Conservation (phyloP, 148 eudicot species). For the Polygonum aviculare region DNA sequence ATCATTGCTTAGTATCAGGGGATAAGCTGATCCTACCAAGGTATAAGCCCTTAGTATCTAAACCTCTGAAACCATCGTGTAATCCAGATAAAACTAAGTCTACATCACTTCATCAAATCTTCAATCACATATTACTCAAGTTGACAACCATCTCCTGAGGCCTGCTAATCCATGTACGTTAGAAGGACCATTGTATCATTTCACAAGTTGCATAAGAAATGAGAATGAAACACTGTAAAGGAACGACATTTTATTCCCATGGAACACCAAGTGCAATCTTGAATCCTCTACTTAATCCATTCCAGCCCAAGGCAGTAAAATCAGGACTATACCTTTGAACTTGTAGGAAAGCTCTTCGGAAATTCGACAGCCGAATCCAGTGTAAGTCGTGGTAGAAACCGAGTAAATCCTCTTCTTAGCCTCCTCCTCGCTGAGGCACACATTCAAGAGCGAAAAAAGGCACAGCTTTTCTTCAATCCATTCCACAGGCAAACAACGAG, state of each 20-base stretch:
- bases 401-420: slow-evolving; percentile 91
- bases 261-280: background rate
- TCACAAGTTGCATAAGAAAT: background rate
- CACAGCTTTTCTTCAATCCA: no score
- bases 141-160: background rate
- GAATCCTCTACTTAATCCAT: background rate
- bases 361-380: slow-evolving; percentile 87
- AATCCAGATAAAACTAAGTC: background rate
- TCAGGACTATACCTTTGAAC: slow-evolving; percentile 61
- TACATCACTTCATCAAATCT: background rate
- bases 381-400: slow-evolving; percentile 78
- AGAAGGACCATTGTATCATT: background rate
- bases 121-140: background rate
- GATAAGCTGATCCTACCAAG: background rate
- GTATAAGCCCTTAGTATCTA: background rate
- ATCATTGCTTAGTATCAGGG: background rate
- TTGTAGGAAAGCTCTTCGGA: slow-evolving; percentile 87
- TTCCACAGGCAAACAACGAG: background rate
- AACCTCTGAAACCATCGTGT: background rate
- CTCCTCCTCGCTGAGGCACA: slow-evolving; percentile 64
- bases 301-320: background rate
- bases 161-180: background rate
- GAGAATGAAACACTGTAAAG: background rate
- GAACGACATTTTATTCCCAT: no score
- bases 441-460: background rate